These are phyloP conservation scores for Penicillium subrubescens DNA, from an alignment of 495 filamentous ascomycete genomes.

Conservation along the genomic window DNA sequence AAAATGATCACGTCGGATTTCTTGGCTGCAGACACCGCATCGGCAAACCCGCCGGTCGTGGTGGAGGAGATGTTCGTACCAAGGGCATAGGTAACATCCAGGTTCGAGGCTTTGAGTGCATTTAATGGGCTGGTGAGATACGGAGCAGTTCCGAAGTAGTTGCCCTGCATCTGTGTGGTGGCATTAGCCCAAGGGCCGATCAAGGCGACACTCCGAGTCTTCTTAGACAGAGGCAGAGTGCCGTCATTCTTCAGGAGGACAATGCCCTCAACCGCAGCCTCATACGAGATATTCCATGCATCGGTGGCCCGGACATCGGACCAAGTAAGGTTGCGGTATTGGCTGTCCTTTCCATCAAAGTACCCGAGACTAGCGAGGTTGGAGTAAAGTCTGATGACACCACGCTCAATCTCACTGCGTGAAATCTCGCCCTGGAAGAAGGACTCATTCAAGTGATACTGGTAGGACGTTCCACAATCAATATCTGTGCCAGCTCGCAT, in stretches of 20 bases:
- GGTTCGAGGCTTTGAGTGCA: slow-evolving; percentile 44
- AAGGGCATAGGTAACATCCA: slow-evolving; percentile 51
- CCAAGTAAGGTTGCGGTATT: slow-evolving; percentile 56
- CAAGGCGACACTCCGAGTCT: slow-evolving; percentile 50
- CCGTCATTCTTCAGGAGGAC: slow-evolving; percentile 65
- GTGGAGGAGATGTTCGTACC: slow-evolving; percentile 46
- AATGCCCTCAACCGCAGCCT: slow-evolving; percentile 61
- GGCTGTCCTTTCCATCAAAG: slow-evolving; percentile 53
- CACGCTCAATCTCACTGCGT: slow-evolving; percentile 51
- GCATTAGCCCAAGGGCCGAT: slow-evolving; percentile 63
- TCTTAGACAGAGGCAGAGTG: slow-evolving; percentile 49
- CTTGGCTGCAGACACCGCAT: slow-evolving; percentile 49
- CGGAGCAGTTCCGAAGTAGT: slow-evolving; percentile 58
- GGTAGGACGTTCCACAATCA: slow-evolving; percentile 62
- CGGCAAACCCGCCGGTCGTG: slow-evolving; percentile 40
- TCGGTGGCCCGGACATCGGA: slow-evolving; percentile 53
- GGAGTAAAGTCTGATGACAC: slow-evolving; percentile 57
- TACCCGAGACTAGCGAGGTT: slow-evolving; percentile 59
- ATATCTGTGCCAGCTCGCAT: slow-evolving; percentile 64
- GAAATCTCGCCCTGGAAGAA: slow-evolving; percentile 51
- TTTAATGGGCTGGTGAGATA: slow-evolving; percentile 57
- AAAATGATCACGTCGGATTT: slow-evolving; percentile 59
- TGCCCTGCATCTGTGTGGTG: slow-evolving; percentile 62
- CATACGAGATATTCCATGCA: slow-evolving; percentile 56
- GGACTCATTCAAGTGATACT: slow-evolving; percentile 49